Evolutionary conservation across 164 flowering plant genomes (phyloP), one percentile per base, ranked within the genome.

Genomic region (Protea cynaroides): DNA sequence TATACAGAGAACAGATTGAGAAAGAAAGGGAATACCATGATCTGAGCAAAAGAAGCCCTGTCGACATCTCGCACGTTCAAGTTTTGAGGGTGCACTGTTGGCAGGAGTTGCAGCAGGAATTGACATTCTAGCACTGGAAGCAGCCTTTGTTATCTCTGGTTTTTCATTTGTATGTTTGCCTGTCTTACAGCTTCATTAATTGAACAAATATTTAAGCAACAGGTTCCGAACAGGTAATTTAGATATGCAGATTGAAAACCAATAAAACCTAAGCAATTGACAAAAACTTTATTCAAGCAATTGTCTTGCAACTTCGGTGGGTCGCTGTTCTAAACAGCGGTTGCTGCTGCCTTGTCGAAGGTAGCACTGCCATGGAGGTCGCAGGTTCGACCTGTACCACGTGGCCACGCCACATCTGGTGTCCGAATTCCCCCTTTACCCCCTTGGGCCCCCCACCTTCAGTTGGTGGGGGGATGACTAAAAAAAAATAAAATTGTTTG

Each of bases 1-100:
- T 1, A 15, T 12, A 15, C 3, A 49, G n/a, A n/a, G 18, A 25
- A 21, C 22, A 46, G n/a, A 47, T 19, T 15, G 22, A 47, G 43
- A 40, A 47, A 18, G 47, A 40, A 40, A 54, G 64, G 19, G 29
- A 24, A 53, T 89, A 90, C 98, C 98, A 74, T 94, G 98, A 64
- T 86, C 96, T 12, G 98, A 91, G 79, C 98, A 94, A 74, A 87
- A 94, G 80, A 87, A 90, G 54, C 96, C 97, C 66, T 94, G 97
- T 51, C 71, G 82, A 72, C 98, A 94, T 78, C 98, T 82, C 53
- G 93, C 65, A 71, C 98, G 89, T 63, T 78, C 67, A 34, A 78
- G 80, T 71, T 83, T 91, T 25, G 86, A 61, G 23, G 83, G 66
- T 56, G 83, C 56, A 74, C 62, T 65, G 37, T 75, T 61, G 43